phyloP scores from a whole-genome alignment of 2,329 filamentous ascomycete species.

The Microthyrium microscopicum region DNA sequence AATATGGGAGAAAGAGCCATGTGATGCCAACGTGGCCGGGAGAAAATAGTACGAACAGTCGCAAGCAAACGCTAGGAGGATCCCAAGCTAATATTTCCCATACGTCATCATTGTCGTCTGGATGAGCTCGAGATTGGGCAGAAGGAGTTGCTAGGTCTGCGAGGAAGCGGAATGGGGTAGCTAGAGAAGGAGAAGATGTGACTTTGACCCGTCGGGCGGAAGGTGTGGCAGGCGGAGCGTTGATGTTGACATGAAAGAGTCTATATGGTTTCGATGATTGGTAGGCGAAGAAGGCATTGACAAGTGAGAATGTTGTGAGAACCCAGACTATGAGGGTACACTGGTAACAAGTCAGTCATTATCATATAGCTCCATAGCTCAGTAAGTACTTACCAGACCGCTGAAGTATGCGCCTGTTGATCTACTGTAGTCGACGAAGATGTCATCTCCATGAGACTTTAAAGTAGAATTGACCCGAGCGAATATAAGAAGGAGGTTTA shows the following conservation, averaged over 20 bases:
- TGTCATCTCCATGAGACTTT: constrained; percentile 40
- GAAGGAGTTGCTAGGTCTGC: constrained; percentile 37
- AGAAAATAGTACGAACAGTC: constrained; percentile 79
- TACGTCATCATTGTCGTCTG: constrained; percentile 67
- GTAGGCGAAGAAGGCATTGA: constrained; percentile 72
- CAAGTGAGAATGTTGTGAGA: constrained; percentile 47
- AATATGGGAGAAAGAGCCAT: constrained; percentile 69
- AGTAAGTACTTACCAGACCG: too few species aligned
- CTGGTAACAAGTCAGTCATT: constrained; percentile 8
- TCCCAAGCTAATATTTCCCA: constrained; percentile 96
- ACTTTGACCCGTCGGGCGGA: constrained; percentile 81
- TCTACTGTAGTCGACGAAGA: constrained; percentile 55
- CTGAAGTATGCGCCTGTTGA: too few species aligned
- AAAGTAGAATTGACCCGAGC: constrained; percentile 57
- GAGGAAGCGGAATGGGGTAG: constrained; percentile 40
- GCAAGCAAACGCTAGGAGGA: constrained; percentile 66
- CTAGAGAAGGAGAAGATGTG: constrained; percentile 60
- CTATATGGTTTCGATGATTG: constrained; percentile 71
- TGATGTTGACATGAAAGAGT: constrained; percentile 75
- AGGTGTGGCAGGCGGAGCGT: constrained; percentile 58
- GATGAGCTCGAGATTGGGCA: constrained; percentile 71
- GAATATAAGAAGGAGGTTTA: constrained; percentile 69
- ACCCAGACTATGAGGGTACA: constrained; percentile 48
- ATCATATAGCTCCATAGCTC: background rate
- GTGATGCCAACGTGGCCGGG: constrained; percentile 88